Base-by-base conservation (phyloP, 2,329 filamentous ascomycete species). In the Domatiomyces catenatus region DNA sequence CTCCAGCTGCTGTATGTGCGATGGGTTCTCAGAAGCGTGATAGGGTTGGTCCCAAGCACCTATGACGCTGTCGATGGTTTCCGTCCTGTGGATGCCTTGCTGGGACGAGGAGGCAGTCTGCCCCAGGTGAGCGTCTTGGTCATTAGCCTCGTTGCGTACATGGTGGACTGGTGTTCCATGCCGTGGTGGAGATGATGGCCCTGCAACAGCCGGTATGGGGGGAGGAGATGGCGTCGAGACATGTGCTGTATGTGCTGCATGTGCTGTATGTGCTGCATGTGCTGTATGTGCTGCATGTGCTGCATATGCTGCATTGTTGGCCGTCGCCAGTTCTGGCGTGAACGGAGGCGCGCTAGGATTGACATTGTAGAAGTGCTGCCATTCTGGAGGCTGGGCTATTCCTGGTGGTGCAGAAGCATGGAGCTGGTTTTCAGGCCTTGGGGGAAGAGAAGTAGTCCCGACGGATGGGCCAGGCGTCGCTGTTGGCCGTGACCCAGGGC, bases 351-450 rank as follows among this genome's bases (percentile, higher is more conserved):
- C 22, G 2, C n/a, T 26, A 12, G 43, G 19, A 45, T 45, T 10
- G 17, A 5, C 45, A 24, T 47, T 17, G 8, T 19, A 18, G 26
- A 47, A 63, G 56, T 71, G 66, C 53, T 73, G 70, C 71, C 70
- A 73, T 52, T 72, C 71, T 3, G 71, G 73, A 3, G 70, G 71
- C 1, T 65, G 64, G 3, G 69, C 68, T 44, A 58, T 57, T 1
- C 69, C 69, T 32, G 72, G 55, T 36, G 72, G 55, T 10, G 66
- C 67, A 43, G 69, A 47, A 44, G 56, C 47, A 28, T 43, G 24
- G 20, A 28, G 48, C 36, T 51, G 49, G 26, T 46, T 39, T 20
- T 48, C 43, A 4, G 12, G 32, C 15, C 10, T 39, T 5, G 32
- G 5, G 15, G 32, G 10, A 39, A 15, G 32, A 5, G 12, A 39